Percentiles rank a stretch among this genome's conserved stretches.
Evolutionary conservation across 768 basidiomycete species (phyloP).

Genomic region (Suillus variegatus): DNA sequence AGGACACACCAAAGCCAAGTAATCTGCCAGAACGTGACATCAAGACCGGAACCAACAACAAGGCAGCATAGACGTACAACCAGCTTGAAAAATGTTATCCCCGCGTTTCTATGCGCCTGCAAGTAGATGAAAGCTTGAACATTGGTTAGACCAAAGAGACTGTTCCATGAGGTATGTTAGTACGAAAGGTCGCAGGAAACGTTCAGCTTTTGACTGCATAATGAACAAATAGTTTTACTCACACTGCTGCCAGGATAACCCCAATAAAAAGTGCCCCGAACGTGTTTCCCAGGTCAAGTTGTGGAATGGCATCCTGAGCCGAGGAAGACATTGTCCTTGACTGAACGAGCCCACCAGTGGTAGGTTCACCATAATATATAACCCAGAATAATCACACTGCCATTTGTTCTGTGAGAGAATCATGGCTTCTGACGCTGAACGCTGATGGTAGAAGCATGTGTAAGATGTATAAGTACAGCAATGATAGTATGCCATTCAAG

Average conservation of each 20-base stretch:
- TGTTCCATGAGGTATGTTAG: neutral
- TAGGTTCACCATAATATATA: neutral
- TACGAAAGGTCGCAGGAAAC: neutral
- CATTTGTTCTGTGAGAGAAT: neutral
- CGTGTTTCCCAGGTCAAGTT: neutral
- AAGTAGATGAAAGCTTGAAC: neutral
- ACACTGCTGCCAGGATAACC: neutral
- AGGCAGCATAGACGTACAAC: neutral
- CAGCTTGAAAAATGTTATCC: neutral
- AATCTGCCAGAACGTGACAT: no score
- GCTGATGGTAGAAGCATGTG: neutral
- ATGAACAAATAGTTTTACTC: neutral
- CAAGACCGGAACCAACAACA: no score
- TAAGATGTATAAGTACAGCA: no score
- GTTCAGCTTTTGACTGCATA: neutral
- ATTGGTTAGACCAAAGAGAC: neutral
- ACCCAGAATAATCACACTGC: neutral
- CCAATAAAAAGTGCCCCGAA: slow-evolving; percentile 5
- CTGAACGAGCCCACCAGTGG: neutral
- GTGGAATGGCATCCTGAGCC: neutral
- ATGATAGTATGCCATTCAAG: no score
- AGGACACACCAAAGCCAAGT: neutral
- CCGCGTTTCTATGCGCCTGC: neutral
- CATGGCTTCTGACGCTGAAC: neutral
- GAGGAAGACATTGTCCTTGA: neutral